Percentiles rank a stretch among this genome's conserved stretches.
Evolutionary conservation across 176 grass and related monocot genomes (phyloP).

Genomic region (Saccharum officinarum): DNA sequence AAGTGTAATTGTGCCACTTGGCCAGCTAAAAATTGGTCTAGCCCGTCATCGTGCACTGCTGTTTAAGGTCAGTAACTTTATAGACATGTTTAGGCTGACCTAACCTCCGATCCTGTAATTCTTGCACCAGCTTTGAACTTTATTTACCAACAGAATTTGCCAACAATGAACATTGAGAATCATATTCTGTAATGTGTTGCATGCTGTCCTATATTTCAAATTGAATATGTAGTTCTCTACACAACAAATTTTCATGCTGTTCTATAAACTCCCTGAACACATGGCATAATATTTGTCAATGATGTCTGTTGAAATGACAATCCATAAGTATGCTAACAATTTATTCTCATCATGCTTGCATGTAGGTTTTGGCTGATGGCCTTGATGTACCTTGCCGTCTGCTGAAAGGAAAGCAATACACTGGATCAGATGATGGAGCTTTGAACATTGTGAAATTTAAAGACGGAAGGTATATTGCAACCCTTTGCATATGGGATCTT

Average conservation of each 20-base stretch:
- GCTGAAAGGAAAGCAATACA: slow-evolving; percentile 92
- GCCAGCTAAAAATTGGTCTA: slow-evolving; percentile 79
- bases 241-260: slow-evolving; percentile 12
- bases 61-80: slow-evolving; percentile 77
- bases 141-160: neutral
- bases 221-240: slow-evolving; percentile 9
- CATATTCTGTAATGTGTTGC: slow-evolving; percentile 27
- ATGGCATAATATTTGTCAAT: neutral
- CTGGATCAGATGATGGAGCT: slow-evolving; percentile 93
- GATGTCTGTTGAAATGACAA: slow-evolving; percentile 6
- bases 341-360: slow-evolving; percentile 26
- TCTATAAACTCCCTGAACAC: slow-evolving; percentile 1
- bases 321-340: slow-evolving; percentile 18
- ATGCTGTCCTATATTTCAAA: slow-evolving; percentile 16
- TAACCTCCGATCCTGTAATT: slow-evolving; percentile 5
- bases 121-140: neutral
- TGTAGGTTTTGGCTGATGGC: slow-evolving; percentile 95
- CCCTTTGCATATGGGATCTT: slow-evolving; percentile 29
- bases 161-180: slow-evolving; percentile 2
- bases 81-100: slow-evolving; percentile 15
- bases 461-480: slow-evolving; percentile 81
- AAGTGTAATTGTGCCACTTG: slow-evolving; percentile 76
- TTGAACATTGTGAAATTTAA: slow-evolving; percentile 88
- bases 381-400: slow-evolving; percentile 78
- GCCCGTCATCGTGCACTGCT: slow-evolving; percentile 91